Conservation (phyloP, 192 early-diverging fungal species). For the Backusella australiensis region DNA sequence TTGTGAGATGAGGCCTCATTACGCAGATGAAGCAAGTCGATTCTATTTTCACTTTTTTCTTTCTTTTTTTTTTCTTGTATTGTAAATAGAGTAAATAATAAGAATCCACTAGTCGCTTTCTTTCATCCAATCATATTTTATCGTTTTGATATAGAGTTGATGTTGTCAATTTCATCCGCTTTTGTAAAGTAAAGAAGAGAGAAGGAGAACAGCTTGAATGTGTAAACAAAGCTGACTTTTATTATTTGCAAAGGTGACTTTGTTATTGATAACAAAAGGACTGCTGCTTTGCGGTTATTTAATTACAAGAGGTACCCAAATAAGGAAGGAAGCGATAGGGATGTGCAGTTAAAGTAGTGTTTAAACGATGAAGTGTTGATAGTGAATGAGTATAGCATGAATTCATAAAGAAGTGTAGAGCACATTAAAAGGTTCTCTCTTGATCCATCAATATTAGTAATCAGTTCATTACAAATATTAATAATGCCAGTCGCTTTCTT, state of each 20-base stretch:
- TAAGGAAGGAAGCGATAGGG: neutral
- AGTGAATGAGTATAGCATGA: neutral
- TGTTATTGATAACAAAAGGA: neutral
- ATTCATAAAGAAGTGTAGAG: neutral
- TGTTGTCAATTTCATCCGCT: neutral
- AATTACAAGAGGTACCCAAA: neutral
- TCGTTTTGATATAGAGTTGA: neutral
- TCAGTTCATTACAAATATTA: neutral
- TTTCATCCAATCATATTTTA: neutral
- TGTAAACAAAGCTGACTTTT: neutral
- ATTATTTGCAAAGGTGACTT: neutral
- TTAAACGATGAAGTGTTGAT: neutral
- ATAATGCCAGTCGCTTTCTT: neutral
- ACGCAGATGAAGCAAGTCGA: neutral
- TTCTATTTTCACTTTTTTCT: neutral
- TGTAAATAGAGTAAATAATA: neutral
- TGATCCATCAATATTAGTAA: neutral
- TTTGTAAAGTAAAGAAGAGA: neutral
- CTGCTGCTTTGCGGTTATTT: neutral
- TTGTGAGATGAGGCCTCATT: neutral
- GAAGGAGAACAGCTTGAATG: neutral
- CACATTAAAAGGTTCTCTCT: neutral
- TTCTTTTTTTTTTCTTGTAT: neutral
- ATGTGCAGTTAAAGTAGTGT: neutral
- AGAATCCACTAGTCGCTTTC: neutral